Conservation (phyloP, 176 grass and related monocot species). For the Neostapfia colusana region DNA sequence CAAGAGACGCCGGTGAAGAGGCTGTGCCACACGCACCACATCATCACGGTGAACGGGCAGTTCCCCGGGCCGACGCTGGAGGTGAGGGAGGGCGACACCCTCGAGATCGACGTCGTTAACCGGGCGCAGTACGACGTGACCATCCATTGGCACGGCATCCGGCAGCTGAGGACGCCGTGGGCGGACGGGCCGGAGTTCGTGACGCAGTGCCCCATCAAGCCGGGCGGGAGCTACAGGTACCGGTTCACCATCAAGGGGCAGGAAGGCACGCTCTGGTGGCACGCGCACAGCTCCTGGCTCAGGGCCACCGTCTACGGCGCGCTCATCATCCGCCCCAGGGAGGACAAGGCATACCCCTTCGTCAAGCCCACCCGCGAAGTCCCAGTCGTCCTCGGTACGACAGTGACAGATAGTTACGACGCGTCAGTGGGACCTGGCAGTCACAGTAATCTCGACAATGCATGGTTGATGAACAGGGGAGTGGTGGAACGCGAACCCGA, state of each 20-base stretch:
- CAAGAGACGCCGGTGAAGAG: slow-evolving; percentile 71
- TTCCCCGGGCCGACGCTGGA: slow-evolving; percentile 81
- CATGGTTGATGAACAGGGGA: slow-evolving; percentile 47
- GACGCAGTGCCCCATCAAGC: slow-evolving; percentile 88
- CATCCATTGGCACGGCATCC: slow-evolving; percentile 77
- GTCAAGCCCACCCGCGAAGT: slow-evolving; percentile 39
- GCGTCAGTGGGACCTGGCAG: background rate
- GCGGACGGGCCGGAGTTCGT: slow-evolving; percentile 92
- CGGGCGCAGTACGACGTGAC: slow-evolving; percentile 67
- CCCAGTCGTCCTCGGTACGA: slow-evolving; percentile 54
- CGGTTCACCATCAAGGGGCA: slow-evolving; percentile 72
- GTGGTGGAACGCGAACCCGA: slow-evolving; percentile 82
- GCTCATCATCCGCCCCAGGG: slow-evolving; percentile 62
- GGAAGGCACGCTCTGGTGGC: slow-evolving; percentile 96
- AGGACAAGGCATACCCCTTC: slow-evolving; percentile 59
- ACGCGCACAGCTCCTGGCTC: slow-evolving; percentile 93
- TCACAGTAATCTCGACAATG: background rate
- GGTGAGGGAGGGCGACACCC: slow-evolving; percentile 65
- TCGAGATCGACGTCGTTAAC: slow-evolving; percentile 58
- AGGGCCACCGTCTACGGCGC: slow-evolving; percentile 86
- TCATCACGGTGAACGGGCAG: slow-evolving; percentile 78
- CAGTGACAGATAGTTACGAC: background rate
- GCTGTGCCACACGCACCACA: slow-evolving; percentile 61
- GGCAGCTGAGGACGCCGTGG: slow-evolving; percentile 86
- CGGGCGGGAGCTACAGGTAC: slow-evolving; percentile 73